These are phyloP conservation scores for Stagonosporopsis vannaccii DNA, from an alignment of 2,329 filamentous ascomycete genomes.

Conservation along the genomic window DNA sequence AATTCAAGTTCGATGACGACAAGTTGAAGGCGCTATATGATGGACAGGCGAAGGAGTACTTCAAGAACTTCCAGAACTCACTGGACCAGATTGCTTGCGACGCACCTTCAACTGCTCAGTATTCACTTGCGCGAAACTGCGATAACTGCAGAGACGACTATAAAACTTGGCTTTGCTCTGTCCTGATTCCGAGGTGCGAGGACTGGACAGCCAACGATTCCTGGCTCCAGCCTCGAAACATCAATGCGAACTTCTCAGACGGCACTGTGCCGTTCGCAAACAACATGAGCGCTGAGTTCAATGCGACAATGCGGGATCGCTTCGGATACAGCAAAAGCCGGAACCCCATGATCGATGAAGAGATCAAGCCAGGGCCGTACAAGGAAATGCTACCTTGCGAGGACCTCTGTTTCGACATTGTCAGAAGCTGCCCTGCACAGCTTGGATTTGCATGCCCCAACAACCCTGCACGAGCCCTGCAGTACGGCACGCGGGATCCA, in stretches of 20 bases:
- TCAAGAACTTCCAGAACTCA: slow-evolving; percentile 79
- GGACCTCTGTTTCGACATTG: slow-evolving; percentile 85
- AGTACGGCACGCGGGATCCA: slow-evolving; percentile 37
- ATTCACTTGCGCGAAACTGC: slow-evolving; percentile 82
- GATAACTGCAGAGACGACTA: slow-evolving; percentile 79
- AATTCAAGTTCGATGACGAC: slow-evolving; percentile 65
- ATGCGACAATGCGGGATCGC: slow-evolving; percentile 33
- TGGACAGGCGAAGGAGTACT: slow-evolving; percentile 71
- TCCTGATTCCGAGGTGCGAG: slow-evolving; percentile 89
- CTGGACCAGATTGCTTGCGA: slow-evolving; percentile 88
- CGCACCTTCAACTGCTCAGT: slow-evolving; percentile 73
- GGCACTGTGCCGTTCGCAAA: slow-evolving; percentile 55
- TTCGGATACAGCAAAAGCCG: slow-evolving; percentile 66
- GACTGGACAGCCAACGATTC: slow-evolving; percentile 70
- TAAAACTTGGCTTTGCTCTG: slow-evolving; percentile 93
- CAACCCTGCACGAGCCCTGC: slow-evolving; percentile 19
- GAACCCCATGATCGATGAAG: slow-evolving; percentile 74
- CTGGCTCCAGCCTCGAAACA: slow-evolving; percentile 71
- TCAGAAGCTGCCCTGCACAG: slow-evolving; percentile 80
- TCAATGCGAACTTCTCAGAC: slow-evolving; percentile 73
- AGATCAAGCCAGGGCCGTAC: slow-evolving; percentile 84
- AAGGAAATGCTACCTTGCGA: slow-evolving; percentile 91
- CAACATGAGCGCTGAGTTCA: slow-evolving; percentile 30
- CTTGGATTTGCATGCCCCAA: slow-evolving; percentile 79
- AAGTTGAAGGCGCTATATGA: slow-evolving; percentile 79